phyloP scores from a whole-genome alignment of 2,329 filamentous ascomycete genomes.

The Botryotinia convoluta region DNA sequence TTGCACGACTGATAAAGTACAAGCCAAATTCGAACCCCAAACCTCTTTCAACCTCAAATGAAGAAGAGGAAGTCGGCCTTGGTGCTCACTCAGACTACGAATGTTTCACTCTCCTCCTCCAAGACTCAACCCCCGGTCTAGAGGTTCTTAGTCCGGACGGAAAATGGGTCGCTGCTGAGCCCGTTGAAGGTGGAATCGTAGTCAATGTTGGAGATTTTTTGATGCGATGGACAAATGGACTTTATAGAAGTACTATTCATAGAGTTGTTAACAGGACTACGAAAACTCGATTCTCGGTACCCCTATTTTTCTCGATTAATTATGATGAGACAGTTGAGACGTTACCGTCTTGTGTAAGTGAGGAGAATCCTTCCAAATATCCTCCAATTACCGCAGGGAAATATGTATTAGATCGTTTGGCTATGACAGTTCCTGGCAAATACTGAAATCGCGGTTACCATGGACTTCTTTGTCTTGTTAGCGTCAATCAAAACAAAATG shows the following conservation, averaged over 20 bases:
- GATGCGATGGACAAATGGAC: conserved; percentile 49
- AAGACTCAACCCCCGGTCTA: conserved; percentile 50
- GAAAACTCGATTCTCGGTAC: conserved; percentile 53
- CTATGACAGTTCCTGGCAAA: conserved; percentile 31
- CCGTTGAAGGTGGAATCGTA: conserved; percentile 47
- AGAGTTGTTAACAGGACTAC: conserved; percentile 53
- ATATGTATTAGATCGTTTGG: conserved; percentile 36
- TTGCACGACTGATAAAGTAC: conserved; percentile 50
- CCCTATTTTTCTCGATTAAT: conserved; percentile 49
- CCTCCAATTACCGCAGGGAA: conserved; percentile 35
- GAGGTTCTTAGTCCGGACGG: conserved; percentile 49
- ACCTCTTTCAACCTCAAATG: conserved; percentile 32
- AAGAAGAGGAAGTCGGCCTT: conserved; percentile 36
- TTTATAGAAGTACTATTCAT: conserved; percentile 54
- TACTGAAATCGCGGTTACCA: background rate
- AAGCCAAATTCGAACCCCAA: conserved; percentile 42
- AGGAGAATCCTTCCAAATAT: conserved; percentile 33
- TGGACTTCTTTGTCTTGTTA: background rate
- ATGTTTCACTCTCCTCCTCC: conserved; percentile 54
- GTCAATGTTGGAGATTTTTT: conserved; percentile 53
- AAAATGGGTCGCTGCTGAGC: conserved; percentile 46
- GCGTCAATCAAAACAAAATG: background rate
- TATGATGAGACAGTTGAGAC: conserved; percentile 38
- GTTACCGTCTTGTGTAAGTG: conserved; percentile 33
- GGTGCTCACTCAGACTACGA: conserved; percentile 57